Evolutionary conservation across 768 basidiomycete species (phyloP), one percentile per base, ranked within the genome.

Genomic region (Pleurotus salmoneostramineus): DNA sequence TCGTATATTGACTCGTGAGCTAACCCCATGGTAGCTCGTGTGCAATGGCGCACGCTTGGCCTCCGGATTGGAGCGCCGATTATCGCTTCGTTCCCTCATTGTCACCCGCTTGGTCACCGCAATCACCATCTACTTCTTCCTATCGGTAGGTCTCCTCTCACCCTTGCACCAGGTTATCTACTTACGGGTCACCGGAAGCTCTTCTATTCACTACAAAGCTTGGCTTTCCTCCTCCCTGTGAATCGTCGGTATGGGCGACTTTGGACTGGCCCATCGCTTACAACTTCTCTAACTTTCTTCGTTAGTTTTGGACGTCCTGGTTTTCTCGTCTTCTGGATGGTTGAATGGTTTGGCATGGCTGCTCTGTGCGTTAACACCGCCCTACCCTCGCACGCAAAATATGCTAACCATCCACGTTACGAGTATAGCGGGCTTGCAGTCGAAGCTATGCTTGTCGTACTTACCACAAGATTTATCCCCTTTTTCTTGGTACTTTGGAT

Each of bases 401-500:
- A 27, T 27, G 21, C 21, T 27, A 1, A 27, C 21, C 21, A 27
- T 27, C 21, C 21, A 27, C 21, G 21, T 27, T 27, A 27, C 21
- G 21, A 27, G 3, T n/a, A 6, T 50, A 86, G 85, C 36, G 87
- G 87, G 4, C 71, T 88, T 6, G 84, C 83, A 0, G 59, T 88
- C 12, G 87, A 89, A 60, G 67, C 85, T 3, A 68, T 85, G 68
- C 66, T 86, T 37, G 83, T 81, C 1, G 62, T 88, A 8, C 64
- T 89, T 51, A 87, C 83, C 2, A 5, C 67, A 7, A 71, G 72
- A 56, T 81, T 81, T 58, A 68, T 87, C 12, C 75, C 83, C 0
- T 77, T 84, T 70, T 88, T 89, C 75, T 76, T 88, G 65, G 69
- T 88, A 36, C 49, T 78, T 7, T 85, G 83, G 83, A 83, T 90